Conservation (phyloP, 352 stramenopile species). For the Phytophthora aleatoria region DNA sequence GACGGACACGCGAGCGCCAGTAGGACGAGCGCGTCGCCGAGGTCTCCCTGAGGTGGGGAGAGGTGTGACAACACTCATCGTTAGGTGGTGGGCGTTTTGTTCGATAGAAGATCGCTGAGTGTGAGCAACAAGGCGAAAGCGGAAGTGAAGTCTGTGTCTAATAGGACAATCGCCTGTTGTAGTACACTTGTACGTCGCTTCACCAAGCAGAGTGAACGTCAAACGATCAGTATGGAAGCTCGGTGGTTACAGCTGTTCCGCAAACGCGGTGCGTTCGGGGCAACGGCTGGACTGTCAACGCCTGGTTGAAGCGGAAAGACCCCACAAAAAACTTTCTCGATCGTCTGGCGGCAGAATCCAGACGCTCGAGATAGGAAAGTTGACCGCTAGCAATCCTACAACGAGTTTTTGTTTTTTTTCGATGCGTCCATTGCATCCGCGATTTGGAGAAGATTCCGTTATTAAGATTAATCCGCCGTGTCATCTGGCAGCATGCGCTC, state of each 20-base stretch:
- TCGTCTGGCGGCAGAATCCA: conserved; percentile 20
- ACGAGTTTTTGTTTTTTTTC: conserved; percentile 21
- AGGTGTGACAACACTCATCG: conserved; percentile 8
- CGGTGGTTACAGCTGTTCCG: conserved; percentile 22
- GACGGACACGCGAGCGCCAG: neutral
- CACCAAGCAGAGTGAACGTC: conserved; percentile 23
- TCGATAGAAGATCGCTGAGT: conserved; percentile 6
- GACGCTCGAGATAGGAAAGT: conserved; percentile 12
- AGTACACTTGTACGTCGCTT: conserved; percentile 8
- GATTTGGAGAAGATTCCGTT: conserved; percentile 25
- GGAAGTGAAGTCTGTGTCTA: conserved; percentile 7
- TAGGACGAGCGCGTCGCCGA: conserved; percentile 18
- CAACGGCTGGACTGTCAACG: conserved; percentile 18
- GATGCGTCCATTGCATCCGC: conserved; percentile 1
- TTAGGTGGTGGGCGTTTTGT: neutral
- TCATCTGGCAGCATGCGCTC: conserved; percentile 1
- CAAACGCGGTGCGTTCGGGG: conserved; percentile 8
- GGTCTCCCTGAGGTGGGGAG: neutral
- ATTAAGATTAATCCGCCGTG: neutral
- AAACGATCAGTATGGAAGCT: conserved; percentile 14
- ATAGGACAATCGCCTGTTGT: neutral
- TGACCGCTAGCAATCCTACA: conserved; percentile 12
- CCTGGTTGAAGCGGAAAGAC: conserved; percentile 7
- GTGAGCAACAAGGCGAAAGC: conserved; percentile 10
- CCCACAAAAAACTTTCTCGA: neutral